Conservation (phyloP, 1,284 basidiomycete genomes). For the Paramarasmius palmivorus region DNA sequence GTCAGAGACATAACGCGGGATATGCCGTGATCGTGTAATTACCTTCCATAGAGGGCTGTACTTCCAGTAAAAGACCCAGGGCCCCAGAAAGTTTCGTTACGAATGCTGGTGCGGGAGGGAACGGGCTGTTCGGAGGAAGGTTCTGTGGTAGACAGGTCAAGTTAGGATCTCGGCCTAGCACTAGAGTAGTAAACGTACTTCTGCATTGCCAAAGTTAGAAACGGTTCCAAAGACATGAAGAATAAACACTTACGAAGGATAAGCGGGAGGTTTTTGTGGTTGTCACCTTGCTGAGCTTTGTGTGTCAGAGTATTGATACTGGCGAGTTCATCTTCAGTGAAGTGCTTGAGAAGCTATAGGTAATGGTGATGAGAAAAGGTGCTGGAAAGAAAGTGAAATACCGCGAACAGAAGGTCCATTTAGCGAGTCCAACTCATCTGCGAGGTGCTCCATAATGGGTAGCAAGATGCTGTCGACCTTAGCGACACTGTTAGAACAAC, state of each 20-base stretch:
- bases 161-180: neutral
- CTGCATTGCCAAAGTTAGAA: neutral
- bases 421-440: constrained; percentile 20
- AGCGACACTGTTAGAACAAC: neutral
- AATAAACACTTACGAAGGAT: constrained; percentile 14
- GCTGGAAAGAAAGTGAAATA: neutral
- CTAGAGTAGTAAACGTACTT: neutral
- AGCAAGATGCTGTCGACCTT: constrained; percentile 18
- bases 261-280: constrained; percentile 16
- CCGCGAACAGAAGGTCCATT: constrained; percentile 6
- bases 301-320: constrained; percentile 16
- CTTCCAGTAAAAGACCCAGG: constrained; percentile 20
- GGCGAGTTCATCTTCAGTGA: constrained; percentile 18
- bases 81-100: constrained; percentile 17
- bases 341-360: constrained; percentile 15
- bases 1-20: neutral
- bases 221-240: neutral
- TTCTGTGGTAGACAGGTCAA: constrained; percentile 8
- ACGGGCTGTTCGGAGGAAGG: constrained; percentile 18
- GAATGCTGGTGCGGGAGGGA: constrained; percentile 21
- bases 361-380: neutral
- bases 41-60: constrained; percentile 19
- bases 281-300: constrained; percentile 14
- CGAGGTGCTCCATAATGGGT: constrained; percentile 21
- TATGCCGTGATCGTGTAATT: neutral